These are phyloP conservation scores for Saccharum hybrid DNA, from an alignment of 202 grass and related monocot species.

Conservation along the genomic window DNA sequence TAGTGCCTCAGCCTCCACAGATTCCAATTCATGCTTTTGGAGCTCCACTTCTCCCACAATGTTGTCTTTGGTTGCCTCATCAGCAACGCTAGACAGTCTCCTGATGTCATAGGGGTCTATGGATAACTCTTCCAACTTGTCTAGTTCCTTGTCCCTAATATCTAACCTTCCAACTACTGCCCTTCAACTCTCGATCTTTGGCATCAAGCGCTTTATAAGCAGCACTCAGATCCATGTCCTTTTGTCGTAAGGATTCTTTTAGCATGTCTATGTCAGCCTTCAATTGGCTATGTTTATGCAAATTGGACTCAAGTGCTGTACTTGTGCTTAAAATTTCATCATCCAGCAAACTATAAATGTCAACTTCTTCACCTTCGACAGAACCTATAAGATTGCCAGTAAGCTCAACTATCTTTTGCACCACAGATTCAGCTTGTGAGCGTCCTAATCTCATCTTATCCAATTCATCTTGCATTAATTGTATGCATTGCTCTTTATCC, in stretches of 20 bases:
- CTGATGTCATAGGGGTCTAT: constrained; percentile 47
- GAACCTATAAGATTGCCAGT: constrained; percentile 66
- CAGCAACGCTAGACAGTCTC: constrained; percentile 43
- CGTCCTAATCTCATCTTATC: constrained; percentile 56
- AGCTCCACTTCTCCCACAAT: constrained; percentile 35
- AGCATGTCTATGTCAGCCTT: constrained; percentile 69
- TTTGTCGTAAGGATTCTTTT: constrained; percentile 63
- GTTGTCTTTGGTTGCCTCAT: constrained; percentile 38
- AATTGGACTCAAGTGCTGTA: constrained; percentile 49
- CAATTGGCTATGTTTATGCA: constrained; percentile 61
- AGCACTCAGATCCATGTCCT: constrained; percentile 64
- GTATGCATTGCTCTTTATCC: constrained; percentile 66
- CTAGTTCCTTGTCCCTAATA: constrained; percentile 51
- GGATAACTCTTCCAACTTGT: constrained; percentile 47
- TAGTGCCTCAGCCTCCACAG: constrained; percentile 53
- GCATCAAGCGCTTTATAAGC: constrained; percentile 53
- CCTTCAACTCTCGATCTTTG: constrained; percentile 78
- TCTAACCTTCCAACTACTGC: constrained; percentile 52
- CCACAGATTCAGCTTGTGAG: constrained; percentile 70
- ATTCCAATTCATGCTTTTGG: constrained; percentile 32
- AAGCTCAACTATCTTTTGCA: constrained; percentile 64
- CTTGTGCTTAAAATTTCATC: constrained; percentile 52
- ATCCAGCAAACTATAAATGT: constrained; percentile 51
- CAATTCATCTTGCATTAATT: constrained; percentile 60
- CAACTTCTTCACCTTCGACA: constrained; percentile 42